phyloP scores from a whole-genome alignment of 352 stramenopile species.

The Phytophthora aleatoria region DNA sequence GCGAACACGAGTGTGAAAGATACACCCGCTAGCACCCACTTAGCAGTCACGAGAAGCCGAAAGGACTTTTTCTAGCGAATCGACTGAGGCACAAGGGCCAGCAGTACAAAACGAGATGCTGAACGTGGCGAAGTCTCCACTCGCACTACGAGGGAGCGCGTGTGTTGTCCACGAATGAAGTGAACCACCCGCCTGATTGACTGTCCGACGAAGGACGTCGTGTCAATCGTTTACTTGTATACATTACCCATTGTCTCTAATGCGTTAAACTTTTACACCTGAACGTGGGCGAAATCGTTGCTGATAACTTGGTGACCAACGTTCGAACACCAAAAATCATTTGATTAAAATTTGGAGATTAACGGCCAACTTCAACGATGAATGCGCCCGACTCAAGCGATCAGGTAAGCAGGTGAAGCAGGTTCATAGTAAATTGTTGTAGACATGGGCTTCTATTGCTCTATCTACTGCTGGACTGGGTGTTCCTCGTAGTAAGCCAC shows the following conservation, averaged over 20 bases:
- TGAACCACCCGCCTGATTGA: conserved; percentile 22
- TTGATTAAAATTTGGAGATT: conserved; percentile 1
- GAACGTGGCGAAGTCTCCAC: conserved; percentile 16
- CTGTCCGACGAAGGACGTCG: conserved; percentile 15
- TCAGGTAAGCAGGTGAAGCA: not conserved
- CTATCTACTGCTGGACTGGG: conserved; percentile 2
- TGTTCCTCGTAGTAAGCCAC: conserved; percentile 32
- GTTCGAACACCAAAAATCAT: conserved; percentile 4
- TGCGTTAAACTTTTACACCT: not conserved
- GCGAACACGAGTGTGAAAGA: conserved; percentile 3
- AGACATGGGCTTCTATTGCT: not conserved
- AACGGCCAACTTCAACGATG: conserved; percentile 13
- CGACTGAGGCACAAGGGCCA: conserved; percentile 22
- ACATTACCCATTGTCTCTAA: conserved; percentile 11
- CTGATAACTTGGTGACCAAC: not conserved
- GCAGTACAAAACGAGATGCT: conserved; percentile 33
- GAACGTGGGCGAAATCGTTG: not conserved
- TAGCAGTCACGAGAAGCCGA: conserved; percentile 14
- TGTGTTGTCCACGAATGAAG: conserved; percentile 32
- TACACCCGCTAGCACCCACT: conserved; percentile 10
- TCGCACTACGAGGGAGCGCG: conserved; percentile 20
- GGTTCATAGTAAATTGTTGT: conserved; percentile 6
- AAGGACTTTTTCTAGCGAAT: conserved; percentile 17
- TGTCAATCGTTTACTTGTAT: conserved; percentile 33
- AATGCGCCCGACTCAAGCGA: conserved; percentile 20